Evolutionary conservation across 2,329 filamentous ascomycete genomes (phyloP).

Genomic region (Ophiosphaerella herpotricha): DNA sequence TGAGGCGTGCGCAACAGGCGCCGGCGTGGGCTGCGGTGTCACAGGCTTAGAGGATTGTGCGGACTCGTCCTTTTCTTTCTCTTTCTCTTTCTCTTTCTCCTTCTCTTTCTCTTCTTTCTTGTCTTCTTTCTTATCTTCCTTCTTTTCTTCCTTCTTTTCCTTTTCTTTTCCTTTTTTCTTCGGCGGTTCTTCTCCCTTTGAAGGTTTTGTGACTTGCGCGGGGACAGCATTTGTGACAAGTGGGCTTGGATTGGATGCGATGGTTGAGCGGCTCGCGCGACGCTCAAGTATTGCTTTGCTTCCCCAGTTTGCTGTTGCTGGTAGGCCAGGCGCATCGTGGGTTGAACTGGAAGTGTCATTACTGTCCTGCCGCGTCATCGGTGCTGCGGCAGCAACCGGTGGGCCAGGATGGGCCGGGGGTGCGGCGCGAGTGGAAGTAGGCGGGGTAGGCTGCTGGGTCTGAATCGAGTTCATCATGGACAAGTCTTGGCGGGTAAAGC

Average conservation of each 20-base stretch:
- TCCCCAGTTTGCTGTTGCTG: conserved; percentile 93
- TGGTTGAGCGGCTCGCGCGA: conserved; percentile 79
- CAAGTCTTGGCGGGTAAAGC: conserved; percentile 90
- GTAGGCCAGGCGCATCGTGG: conserved; percentile 81
- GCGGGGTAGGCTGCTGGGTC: conserved; percentile 71
- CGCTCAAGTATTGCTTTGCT: conserved; percentile 70
- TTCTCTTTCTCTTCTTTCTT: conserved; percentile 20
- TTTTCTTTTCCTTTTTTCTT: conserved; percentile 38
- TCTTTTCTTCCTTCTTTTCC: conserved; percentile 23
- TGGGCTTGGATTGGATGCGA: conserved; percentile 80
- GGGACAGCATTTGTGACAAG: conserved; percentile 59
- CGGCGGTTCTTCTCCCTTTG: conserved; percentile 33
- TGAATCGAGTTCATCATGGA: conserved; percentile 92
- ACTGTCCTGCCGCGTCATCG: conserved; percentile 76
- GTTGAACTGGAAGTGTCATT: conserved; percentile 69
- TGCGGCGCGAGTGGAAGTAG: conserved; percentile 57
- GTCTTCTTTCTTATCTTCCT: conserved; percentile 30
- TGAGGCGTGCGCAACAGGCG: conserved; percentile 14
- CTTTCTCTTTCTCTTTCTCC: conserved; percentile 22
- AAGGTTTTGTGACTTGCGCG: conserved; percentile 35
- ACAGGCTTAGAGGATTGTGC: conserved; percentile 32
- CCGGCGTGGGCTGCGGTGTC: conserved; percentile 24
- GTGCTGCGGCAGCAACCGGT: conserved; percentile 58
- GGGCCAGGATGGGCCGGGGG: conserved; percentile 56
- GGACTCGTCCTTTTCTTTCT: conserved; percentile 32